Evolutionary conservation across 768 basidiomycete genomes (phyloP), one percentile per base, ranked within the genome.

Genomic region (Pisolithus marmoratus): DNA sequence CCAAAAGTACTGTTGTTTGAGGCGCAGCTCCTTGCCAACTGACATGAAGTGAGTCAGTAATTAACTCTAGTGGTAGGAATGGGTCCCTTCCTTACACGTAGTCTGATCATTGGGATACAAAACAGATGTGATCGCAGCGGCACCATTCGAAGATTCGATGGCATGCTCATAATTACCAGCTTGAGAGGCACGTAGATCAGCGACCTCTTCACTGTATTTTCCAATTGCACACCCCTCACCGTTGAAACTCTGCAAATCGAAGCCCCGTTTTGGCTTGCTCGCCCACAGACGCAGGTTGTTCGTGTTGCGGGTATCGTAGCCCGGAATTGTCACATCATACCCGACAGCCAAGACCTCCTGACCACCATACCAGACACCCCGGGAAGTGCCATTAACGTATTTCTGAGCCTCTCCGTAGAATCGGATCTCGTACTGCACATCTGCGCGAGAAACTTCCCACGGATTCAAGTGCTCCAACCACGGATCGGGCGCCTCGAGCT

Each of bases 1-100:
- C 92, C 92, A 88, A 73, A 96, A 90, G 72, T 94, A 94, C 72
- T 99, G 95, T 61, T 97, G 95, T 74, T 95, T 94, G 58, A 98
- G 77, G 50, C 95, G 84, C 22, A 91, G 71, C 64, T 91, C 90
- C 62, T 91, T 91, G 51, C 90, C 90, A 52, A 88, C 88, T 89
- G 54, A 22, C 54, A 49, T 8, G 20, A 23, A 20, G 36, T 60
- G 31, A 49, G 45, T 41, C 37, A 38, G 19, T 5, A 17, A 29
- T 23, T 12, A 50, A 23, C 8, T 0, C 0, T 23, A 20, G n/a
- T n/a, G n/a, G n/a, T n/a, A n/a, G n/a, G n/a, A n/a, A n/a, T n/a
- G n/a, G n/a, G n/a, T n/a, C n/a, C n/a, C n/a, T n/a, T n/a, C n/a
- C n/a, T 63, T 65, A 82, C 79, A 81, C 7, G 74, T 70, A 69